phyloP scores from a whole-genome alignment of 305 asterid genomes.

The Lippia alba region DNA sequence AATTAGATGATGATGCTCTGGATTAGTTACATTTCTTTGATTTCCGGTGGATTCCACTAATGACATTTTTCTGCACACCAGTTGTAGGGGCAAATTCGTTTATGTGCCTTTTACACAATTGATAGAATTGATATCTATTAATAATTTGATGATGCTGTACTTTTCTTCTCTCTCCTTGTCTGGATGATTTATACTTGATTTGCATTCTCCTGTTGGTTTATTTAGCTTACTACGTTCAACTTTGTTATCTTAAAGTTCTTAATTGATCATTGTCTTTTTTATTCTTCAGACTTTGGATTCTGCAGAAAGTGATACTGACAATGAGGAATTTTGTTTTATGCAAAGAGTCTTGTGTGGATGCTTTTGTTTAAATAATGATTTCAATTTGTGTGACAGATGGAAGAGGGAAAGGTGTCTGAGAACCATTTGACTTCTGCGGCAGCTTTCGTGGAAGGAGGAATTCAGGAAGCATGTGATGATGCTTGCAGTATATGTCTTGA shows the following conservation, averaged over 20 bases:
- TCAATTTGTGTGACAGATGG: slow-evolving; percentile 59
- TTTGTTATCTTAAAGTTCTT: background rate
- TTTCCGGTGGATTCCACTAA: slow-evolving; percentile 3
- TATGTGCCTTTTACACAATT: background rate
- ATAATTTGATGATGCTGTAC: background rate
- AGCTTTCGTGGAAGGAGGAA: slow-evolving; percentile 91
- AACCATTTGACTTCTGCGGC: slow-evolving; percentile 77
- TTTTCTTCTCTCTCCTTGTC: background rate
- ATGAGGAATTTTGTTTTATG: background rate
- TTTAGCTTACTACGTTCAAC: background rate
- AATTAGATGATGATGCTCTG: background rate
- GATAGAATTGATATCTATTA: background rate
- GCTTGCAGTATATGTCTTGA: slow-evolving; percentile 96
- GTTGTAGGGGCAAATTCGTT: background rate
- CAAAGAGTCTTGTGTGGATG: background rate
- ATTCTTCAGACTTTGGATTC: background rate
- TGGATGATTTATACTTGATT: slow-evolving; percentile 5
- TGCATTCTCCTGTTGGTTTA: background rate
- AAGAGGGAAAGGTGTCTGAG: slow-evolving; percentile 64
- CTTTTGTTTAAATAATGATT: slow-evolving; percentile 13
- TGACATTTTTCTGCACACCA: background rate
- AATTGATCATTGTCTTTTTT: background rate
- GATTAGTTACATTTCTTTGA: background rate
- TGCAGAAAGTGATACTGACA: background rate
- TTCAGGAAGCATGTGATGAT: slow-evolving; percentile 89